Base-by-base conservation (phyloP, 2,329 filamentous ascomycete genomes). In the Cordyceps javanica region DNA sequence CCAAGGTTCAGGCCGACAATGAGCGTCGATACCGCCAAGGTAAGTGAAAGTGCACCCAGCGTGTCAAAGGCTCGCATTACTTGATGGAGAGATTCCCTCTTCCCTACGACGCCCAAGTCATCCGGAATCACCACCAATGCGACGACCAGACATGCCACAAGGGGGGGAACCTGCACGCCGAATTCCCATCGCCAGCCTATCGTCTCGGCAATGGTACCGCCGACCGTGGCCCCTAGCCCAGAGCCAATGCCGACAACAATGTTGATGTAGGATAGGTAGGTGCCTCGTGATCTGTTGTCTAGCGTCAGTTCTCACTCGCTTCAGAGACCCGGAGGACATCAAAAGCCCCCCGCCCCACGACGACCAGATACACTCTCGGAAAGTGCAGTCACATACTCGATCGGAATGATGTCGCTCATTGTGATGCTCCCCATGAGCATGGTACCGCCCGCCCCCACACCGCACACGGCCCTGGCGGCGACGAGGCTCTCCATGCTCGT, bases 171-270 rank as follows among this genome's bases (percentile, higher is more conserved):
- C 68, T 87, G 83, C 8, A 86, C 69, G 54, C 81, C 82, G 66
- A 87, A 90, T 55, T 87, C 85, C 84, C 85, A 88, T 44, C 88
- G 75, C 88, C 88, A 91, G 30, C 88, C 88, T 2, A 91, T 70
- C 30, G 74, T 76, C 65, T 91, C 87, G 23, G 86, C 86, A 65
- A 91, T 81, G 53, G 84, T 76, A 2, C 88, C 88, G 16, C 88
- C 88, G 8, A 89, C 76, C 0, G 87, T 86, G 2, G 87, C 87
- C 2, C 88, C 88, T 3, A 83, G 72, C 6, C 80, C 77, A 2
- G 79, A 75, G 0, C 76, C 80, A 19, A 77, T 58, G 3, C 86
- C 87, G 62, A 80, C 89, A 49, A 81, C 76, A 48, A 88, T 75
- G 66, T 89, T 87, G 65, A 89, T 80, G 62, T 86, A 85, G 14